Percentiles rank a stretch among this genome's conserved stretches.
These are phyloP conservation scores for Enterocytospora artemiae DNA, from an alignment of 371 early-diverging fungal genomes.

Conservation along the genomic window DNA sequence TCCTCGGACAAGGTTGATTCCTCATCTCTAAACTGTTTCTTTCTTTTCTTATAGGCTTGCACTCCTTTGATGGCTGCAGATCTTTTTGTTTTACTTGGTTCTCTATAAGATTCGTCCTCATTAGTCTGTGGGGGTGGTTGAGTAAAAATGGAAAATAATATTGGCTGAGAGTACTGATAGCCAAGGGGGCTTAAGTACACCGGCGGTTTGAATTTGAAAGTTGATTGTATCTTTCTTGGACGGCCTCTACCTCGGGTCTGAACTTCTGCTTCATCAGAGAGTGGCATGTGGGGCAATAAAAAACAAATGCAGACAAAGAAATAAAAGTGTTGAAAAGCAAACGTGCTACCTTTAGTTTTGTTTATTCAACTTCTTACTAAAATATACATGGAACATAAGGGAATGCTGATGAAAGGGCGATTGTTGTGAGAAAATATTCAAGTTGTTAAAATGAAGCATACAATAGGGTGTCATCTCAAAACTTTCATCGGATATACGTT, in stretches of 20 bases:
- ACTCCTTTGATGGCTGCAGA: constrained; percentile 6
- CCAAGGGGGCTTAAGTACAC: constrained; percentile 46
- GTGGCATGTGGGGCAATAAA: background rate
- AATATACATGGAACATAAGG: too few species aligned
- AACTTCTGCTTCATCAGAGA: background rate
- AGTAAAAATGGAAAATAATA: background rate
- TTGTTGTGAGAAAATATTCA: too few species aligned
- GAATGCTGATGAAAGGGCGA: too few species aligned
- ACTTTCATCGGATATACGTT: too few species aligned
- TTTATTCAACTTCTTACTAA: too few species aligned
- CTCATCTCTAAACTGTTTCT: background rate
- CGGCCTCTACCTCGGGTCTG: background rate
- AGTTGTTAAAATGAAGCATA: too few species aligned
- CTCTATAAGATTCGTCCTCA: background rate
- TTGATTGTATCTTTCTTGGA: constrained; percentile 2
- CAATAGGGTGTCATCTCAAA: too few species aligned
- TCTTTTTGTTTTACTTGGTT: constrained; percentile 10
- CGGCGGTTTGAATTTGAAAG: constrained; percentile 14
- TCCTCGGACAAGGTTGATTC: constrained; percentile 2
- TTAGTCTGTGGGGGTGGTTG: background rate
- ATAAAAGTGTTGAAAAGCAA: too few species aligned
- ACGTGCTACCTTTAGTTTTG: too few species aligned
- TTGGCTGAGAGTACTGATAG: constrained; percentile 39
- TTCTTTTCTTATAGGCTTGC: background rate
- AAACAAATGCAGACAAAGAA: too few species aligned